A percentile compares a stretch with the other conserved stretches of the same genome.
phyloP scores from a whole-genome alignment of 2,329 filamentous ascomycete genomes.

The Trichothecium sympodiale region DNA sequence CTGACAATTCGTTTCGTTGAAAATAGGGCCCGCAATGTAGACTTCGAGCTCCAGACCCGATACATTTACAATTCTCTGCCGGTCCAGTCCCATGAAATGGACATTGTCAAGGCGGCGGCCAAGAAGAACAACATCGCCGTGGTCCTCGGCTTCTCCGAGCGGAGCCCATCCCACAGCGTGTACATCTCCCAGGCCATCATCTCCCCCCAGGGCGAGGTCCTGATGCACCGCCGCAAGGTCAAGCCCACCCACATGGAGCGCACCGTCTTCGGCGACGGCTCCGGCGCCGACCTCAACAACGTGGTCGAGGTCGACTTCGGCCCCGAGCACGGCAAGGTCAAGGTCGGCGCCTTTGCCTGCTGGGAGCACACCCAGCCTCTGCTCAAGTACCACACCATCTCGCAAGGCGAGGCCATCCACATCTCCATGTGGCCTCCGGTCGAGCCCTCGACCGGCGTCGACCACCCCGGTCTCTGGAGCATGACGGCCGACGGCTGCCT shows the following conservation, averaged over 20 bases:
- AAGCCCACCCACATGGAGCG: conserved; percentile 43
- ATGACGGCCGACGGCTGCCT: conserved; percentile 24
- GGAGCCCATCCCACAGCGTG: conserved; percentile 18
- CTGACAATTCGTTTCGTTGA: conserved; percentile 2
- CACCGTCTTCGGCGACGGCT: conserved; percentile 35
- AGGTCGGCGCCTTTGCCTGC: conserved; percentile 34
- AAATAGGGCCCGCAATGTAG: conserved; percentile 11
- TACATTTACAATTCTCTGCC: conserved; percentile 30
- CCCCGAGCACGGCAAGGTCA: conserved; percentile 12
- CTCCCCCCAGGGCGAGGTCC: conserved; percentile 25
- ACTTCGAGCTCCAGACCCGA: conserved; percentile 11
- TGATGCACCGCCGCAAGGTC: conserved; percentile 32
- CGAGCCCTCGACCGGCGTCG: conserved; percentile 9
- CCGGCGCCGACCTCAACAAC: conserved; percentile 22
- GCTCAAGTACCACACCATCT: conserved; percentile 32
- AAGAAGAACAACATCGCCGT: conserved; percentile 27
- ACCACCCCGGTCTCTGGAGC: conserved; percentile 15
- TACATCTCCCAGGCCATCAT: conserved; percentile 37
- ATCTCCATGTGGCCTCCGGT: conserved; percentile 34
- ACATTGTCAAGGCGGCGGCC: conserved; percentile 19
- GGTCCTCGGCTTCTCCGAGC: conserved; percentile 31
- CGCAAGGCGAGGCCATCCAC: conserved; percentile 34
- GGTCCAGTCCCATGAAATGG: conserved; percentile 28
- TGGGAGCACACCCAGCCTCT: conserved; percentile 41
- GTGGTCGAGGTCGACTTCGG: conserved; percentile 28